These are phyloP conservation scores for Wallacemonas collosoma DNA, from an alignment of 208 protist species.

Conservation along the genomic window DNA sequence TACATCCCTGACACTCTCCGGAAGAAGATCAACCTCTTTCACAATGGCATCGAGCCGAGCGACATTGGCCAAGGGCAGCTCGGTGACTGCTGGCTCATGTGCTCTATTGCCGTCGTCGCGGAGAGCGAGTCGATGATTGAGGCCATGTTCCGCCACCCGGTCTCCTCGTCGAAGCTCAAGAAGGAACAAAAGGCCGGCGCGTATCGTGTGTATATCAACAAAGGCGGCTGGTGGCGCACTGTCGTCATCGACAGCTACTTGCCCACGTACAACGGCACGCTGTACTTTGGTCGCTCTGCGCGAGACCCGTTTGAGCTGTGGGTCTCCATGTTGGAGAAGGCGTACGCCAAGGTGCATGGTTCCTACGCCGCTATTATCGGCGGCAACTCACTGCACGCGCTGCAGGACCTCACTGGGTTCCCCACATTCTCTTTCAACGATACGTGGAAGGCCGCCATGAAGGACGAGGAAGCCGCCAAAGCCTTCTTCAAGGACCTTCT, in stretches of 20 bases:
- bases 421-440: constrained; percentile 45
- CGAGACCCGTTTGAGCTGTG: constrained; percentile 62
- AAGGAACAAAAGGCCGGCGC: constrained; percentile 35
- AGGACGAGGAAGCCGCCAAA: constrained; percentile 19
- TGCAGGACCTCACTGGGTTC: constrained; percentile 68
- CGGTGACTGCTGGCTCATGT: constrained; percentile 74
- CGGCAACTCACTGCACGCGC: constrained; percentile 49
- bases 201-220: constrained; percentile 55
- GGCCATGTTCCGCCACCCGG: constrained; percentile 37
- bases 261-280: constrained; percentile 30
- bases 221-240: constrained; percentile 55
- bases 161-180: constrained; percentile 25
- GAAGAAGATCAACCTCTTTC: constrained; percentile 40
- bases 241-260: constrained; percentile 65
- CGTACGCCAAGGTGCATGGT: constrained; percentile 84
- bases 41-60: constrained; percentile 31
- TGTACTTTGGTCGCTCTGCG: constrained; percentile 37
- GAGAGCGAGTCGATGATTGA: constrained; percentile 40
- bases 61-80: constrained; percentile 60
- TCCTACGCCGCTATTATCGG: constrained; percentile 63
- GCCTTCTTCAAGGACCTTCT: constrained; percentile 35
- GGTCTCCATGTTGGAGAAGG: constrained; percentile 81
- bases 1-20: constrained; percentile 40
- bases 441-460: constrained; percentile 34
- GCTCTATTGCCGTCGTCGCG: constrained; percentile 47